A percentile compares a stretch with the other conserved stretches of the same genome.
These are phyloP conservation scores for Lichtheimia ramosa DNA, from an alignment of 371 early-diverging fungal genomes.

Conservation along the genomic window DNA sequence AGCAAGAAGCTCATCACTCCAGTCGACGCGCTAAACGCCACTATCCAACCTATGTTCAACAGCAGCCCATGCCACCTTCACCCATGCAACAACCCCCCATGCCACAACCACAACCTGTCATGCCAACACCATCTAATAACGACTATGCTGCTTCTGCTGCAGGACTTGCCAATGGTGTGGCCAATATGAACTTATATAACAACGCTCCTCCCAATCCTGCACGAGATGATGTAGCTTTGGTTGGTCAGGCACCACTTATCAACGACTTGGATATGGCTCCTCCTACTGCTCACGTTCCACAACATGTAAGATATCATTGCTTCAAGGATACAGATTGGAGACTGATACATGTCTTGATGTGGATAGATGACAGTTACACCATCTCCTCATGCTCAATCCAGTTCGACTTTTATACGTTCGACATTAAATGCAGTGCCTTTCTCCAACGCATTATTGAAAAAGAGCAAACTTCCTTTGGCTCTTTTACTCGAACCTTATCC, in stretches of 20 bases:
- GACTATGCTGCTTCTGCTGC: not conserved
- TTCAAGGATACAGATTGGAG: no score
- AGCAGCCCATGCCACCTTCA: slow-evolving; percentile 13
- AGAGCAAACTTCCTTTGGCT: slow-evolving; percentile 77
- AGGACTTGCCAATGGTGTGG: slow-evolving; percentile 23
- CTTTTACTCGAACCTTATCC: slow-evolving; percentile 72
- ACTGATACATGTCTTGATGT: no score
- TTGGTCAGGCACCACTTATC: slow-evolving; percentile 56
- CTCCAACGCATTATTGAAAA: slow-evolving; percentile 60
- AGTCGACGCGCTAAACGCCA: slow-evolving; percentile 20
- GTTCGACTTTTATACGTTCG: slow-evolving; percentile 61
- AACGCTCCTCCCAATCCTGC: slow-evolving; percentile 6
- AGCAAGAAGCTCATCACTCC: not conserved
- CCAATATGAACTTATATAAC: slow-evolving; percentile 21
- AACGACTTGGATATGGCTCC: slow-evolving; percentile 41
- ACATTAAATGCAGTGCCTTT: slow-evolving; percentile 78
- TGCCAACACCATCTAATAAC: not conserved
- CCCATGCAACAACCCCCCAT: slow-evolving; percentile 4
- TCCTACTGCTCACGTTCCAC: slow-evolving; percentile 40
- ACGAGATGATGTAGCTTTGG: slow-evolving; percentile 34
- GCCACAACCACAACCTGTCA: slow-evolving; percentile 1
- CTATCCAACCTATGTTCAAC: slow-evolving; percentile 19
- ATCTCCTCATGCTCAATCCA: slow-evolving; percentile 45
- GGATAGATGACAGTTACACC: slow-evolving; percentile 43
- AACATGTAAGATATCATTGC: slow-evolving; percentile 26